Evolutionary conservation across 2,329 filamentous ascomycete species (phyloP).

Genomic region (Ophiobolus disseminans): DNA sequence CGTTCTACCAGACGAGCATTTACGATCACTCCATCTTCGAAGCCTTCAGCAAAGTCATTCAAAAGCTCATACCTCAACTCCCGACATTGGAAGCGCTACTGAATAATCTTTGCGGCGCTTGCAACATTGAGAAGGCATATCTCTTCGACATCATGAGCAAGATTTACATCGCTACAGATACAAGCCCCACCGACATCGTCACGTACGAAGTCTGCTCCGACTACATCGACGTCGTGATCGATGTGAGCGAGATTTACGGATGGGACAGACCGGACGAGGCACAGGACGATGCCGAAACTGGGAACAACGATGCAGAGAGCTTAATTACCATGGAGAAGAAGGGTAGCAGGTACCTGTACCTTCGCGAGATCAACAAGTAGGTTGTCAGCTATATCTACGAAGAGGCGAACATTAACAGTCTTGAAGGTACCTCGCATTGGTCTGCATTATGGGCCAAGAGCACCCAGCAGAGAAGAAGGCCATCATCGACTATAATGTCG

Average conservation of each 20-base stretch:
- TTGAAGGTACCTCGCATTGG: constrained; percentile 75
- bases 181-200: constrained; percentile 88
- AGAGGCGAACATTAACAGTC: constrained; percentile 1
- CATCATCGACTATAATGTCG: constrained; percentile 85
- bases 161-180: constrained; percentile 98
- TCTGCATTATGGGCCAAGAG: constrained; percentile 84
- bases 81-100: constrained; percentile 92
- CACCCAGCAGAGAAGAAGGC: constrained; percentile 84
- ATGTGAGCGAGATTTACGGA: constrained; percentile 94
- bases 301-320: constrained; percentile 65
- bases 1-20: constrained; percentile 95
- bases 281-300: constrained; percentile 49
- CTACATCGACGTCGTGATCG: constrained; percentile 97
- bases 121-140: constrained; percentile 96
- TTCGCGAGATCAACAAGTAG: constrained; percentile 72
- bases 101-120: constrained; percentile 91
- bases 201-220: constrained; percentile 99
- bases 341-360: constrained; percentile 66
- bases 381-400: constrained; percentile 25
- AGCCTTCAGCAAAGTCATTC: constrained; percentile 97
- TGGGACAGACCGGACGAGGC: constrained; percentile 61
- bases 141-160: constrained; percentile 97
- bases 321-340: constrained; percentile 67
- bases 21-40: constrained; percentile 99
- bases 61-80: constrained; percentile 93